Evolutionary conservation across 1,284 basidiomycete species (phyloP).

Genomic region (Ganoderma lingzhi): DNA sequence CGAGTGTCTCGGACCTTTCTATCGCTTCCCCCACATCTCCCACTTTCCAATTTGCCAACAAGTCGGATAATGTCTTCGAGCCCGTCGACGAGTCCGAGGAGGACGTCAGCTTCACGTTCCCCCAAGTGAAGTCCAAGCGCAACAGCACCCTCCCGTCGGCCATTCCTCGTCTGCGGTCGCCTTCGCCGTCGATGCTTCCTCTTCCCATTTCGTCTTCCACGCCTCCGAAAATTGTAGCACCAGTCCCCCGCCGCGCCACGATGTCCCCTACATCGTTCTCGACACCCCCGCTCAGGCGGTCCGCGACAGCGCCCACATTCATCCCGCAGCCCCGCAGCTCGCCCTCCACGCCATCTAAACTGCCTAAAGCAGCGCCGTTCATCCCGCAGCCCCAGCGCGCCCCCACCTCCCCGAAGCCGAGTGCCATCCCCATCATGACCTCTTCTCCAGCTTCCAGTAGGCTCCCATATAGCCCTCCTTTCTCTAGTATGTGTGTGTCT

Average conservation of each 20-base stretch:
- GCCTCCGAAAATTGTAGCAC: slow-evolving; percentile 35
- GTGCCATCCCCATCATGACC: slow-evolving; percentile 42
- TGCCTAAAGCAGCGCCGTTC: slow-evolving; percentile 51
- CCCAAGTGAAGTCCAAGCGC: slow-evolving; percentile 27
- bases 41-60: slow-evolving; percentile 19
- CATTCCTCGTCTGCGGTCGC: slow-evolving; percentile 55
- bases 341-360: slow-evolving; percentile 37
- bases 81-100: slow-evolving; percentile 44
- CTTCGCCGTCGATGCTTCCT: slow-evolving; percentile 44
- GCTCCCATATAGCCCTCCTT: slow-evolving; percentile 36
- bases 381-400: slow-evolving; percentile 57
- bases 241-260: slow-evolving; percentile 34
- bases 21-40: slow-evolving; percentile 29
- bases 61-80: slow-evolving; percentile 32
- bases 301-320: slow-evolving; percentile 52
- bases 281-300: slow-evolving; percentile 58
- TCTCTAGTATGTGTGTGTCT: slow-evolving; percentile 42
- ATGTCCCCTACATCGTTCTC: slow-evolving; percentile 40
- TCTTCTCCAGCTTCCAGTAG: slow-evolving; percentile 36
- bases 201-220: slow-evolving; percentile 30
- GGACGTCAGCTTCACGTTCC: slow-evolving; percentile 38
- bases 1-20: slow-evolving; percentile 30
- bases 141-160: slow-evolving; percentile 53
- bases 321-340: slow-evolving; percentile 55
- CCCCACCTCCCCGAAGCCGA: slow-evolving; percentile 31